Conservation (phyloP, 768 basidiomycete genomes). For the Solioccasus polychromus region DNA sequence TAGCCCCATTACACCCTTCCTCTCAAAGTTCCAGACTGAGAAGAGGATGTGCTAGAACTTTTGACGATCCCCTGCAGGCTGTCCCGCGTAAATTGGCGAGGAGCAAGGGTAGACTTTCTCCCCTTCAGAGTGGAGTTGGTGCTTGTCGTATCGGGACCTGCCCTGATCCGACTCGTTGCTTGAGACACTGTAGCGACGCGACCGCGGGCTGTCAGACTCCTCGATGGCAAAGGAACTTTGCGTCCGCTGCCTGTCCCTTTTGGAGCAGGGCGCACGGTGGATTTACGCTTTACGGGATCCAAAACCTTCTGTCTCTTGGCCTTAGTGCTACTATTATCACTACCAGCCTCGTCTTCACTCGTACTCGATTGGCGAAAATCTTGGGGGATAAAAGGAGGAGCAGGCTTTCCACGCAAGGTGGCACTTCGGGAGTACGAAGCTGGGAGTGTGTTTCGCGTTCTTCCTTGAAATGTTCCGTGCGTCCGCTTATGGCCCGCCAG, state of each 20-base stretch:
- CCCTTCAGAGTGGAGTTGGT: constrained; percentile 11
- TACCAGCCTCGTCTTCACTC: constrained; percentile 19
- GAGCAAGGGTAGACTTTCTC: constrained; percentile 7
- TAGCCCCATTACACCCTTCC: constrained; percentile 10
- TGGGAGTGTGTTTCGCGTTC: neutral
- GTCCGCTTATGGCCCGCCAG: constrained; percentile 43
- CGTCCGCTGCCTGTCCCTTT: constrained; percentile 13
- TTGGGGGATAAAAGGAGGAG: neutral
- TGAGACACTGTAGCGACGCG: constrained; percentile 12
- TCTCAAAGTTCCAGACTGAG: constrained; percentile 25
- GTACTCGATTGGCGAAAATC: constrained; percentile 20
- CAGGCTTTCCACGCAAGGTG: constrained; percentile 27
- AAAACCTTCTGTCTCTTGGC: constrained; percentile 28
- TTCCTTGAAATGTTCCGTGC: constrained; percentile 10
- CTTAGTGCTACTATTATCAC: constrained; percentile 6
- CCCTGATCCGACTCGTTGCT: constrained; percentile 7
- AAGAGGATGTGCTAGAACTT: constrained; percentile 25
- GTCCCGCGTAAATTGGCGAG: constrained; percentile 12
- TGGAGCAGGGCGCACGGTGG: constrained; percentile 23
- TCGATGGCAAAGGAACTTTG: constrained; percentile 13
- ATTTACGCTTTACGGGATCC: constrained; percentile 23
- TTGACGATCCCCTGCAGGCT: constrained; percentile 12
- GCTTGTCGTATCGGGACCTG: constrained; percentile 8
- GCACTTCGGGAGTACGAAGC: constrained; percentile 17
- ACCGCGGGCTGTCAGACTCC: constrained; percentile 6